Evolutionary conservation across 352 stramenopile species (phyloP), one percentile per base, ranked within the genome.

Genomic region (Phytophthora megakarya): DNA sequence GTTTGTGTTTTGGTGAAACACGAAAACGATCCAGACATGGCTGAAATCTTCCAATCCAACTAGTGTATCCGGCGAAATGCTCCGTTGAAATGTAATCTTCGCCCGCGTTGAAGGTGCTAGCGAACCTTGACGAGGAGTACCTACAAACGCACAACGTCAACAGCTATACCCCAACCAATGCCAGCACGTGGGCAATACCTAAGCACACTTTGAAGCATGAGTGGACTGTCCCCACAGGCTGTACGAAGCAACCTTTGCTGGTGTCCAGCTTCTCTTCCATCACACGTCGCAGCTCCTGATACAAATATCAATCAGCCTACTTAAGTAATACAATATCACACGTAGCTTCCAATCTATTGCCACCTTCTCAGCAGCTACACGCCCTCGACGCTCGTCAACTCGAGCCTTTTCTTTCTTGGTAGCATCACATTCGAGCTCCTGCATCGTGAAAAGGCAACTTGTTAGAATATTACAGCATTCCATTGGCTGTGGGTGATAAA

Each of bases 1-100:
- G 61, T 97, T 97, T 11, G 89, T 97, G 64, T 96, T 97, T 64
- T 88, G 73, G 54, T 97, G 87, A 53, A 97, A 97, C 11, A 95
- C 80, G 47, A 97, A 97, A 5, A 95, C 50, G 38, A 97, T 81
- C 89, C 89, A 97, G n/a, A 93, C 70, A 43, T 97, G 87, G 42
- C 81, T 96, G 43, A 96, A 97, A 7, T 78, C 52, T 19, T 86
- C 72, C 15, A 97, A 59, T 12, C 82, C 85, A 43, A 82, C 61
- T 19, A 97, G 74, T 13, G 87, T 82, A 28, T 92, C 84, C 0
- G 86, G 83, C 18, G 89, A 91, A 21, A 97, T 78, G 67, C 58
- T 90, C 28, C 90, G 86, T 33, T 93, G 71, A 52, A 97, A 93
- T 13, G 76, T 73, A 43, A 97, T 88, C 39, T 80, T 73, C 1